Conservation (phyloP, 2,329 filamentous ascomycete genomes). For the Pestalotiopsis sp. region DNA sequence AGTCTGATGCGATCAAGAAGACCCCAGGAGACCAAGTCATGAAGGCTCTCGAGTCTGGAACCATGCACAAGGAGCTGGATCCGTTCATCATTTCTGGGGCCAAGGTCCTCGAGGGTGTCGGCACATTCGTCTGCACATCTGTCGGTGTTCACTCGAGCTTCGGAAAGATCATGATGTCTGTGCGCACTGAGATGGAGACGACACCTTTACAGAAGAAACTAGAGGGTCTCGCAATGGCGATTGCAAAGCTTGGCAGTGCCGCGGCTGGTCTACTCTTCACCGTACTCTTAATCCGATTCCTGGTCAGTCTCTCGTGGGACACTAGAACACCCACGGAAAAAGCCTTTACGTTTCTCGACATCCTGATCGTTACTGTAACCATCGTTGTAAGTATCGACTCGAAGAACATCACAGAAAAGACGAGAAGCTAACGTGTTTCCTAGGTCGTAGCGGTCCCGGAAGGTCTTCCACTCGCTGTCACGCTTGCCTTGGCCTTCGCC, state of each 20-base stretch:
- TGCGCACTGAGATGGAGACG: conserved; percentile 51
- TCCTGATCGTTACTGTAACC: conserved; percentile 65
- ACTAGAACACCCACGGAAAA: conserved; percentile 50
- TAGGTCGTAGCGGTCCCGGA: conserved; percentile 65
- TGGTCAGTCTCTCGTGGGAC: conserved; percentile 59
- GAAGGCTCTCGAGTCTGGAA: conserved; percentile 52
- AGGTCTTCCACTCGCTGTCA: conserved; percentile 67
- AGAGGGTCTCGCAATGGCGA: conserved; percentile 47
- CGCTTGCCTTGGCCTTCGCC: conserved; percentile 66
- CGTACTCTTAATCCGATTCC: conserved; percentile 76
- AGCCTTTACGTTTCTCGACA: conserved; percentile 61
- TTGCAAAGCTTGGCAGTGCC: conserved; percentile 56
- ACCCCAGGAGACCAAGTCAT: conserved; percentile 58
- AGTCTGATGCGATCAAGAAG: conserved; percentile 70
- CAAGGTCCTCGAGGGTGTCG: conserved; percentile 54
- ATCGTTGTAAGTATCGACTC: conserved; percentile 46
- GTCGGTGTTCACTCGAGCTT: conserved; percentile 56
- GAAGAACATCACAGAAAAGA: background rate
- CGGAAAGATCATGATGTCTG: conserved; percentile 56
- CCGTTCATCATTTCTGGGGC: conserved; percentile 64
- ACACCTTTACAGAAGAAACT: conserved; percentile 57
- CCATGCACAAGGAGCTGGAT: conserved; percentile 52
- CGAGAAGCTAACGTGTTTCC: background rate
- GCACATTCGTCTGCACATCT: conserved; percentile 54
- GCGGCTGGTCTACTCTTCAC: conserved; percentile 76